Percentiles rank a stretch among this genome's conserved stretches.
phyloP scores from a whole-genome alignment of 1,284 basidiomycete genomes.

The Meripilus lineatus region DNA sequence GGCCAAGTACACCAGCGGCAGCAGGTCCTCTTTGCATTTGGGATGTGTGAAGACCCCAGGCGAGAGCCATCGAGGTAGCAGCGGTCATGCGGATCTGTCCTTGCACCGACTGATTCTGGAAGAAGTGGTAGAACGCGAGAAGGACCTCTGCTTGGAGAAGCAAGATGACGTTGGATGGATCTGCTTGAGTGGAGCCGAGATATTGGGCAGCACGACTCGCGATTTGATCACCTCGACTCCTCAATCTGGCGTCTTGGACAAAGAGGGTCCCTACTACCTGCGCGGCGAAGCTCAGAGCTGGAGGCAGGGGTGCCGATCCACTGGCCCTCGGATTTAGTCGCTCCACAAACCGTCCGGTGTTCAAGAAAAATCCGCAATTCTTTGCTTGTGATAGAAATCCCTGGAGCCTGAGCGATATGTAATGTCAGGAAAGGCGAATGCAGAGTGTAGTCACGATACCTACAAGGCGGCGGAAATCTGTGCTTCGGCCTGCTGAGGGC shows the following conservation, averaged over 20 bases:
- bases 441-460: background rate
- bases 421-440: no score
- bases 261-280: constrained; percentile 24
- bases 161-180: constrained; percentile 35
- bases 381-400: background rate
- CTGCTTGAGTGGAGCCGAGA: constrained; percentile 25
- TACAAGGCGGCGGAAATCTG: constrained; percentile 2
- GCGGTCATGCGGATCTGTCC: constrained; percentile 39
- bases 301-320: constrained; percentile 17
- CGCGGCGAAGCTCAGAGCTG: constrained; percentile 21
- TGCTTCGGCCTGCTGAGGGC: no score
- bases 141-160: constrained; percentile 43
- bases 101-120: constrained; percentile 34
- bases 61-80: constrained; percentile 37
- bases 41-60: constrained; percentile 32
- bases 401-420: no score
- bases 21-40: constrained; percentile 20
- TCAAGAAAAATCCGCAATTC: constrained; percentile 36
- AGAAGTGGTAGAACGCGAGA: constrained; percentile 40
- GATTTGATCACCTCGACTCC: constrained; percentile 21
- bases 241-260: constrained; percentile 16
- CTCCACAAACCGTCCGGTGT: constrained; percentile 30
- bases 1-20: constrained; percentile 8
- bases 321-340: constrained; percentile 19
- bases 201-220: constrained; percentile 26